Base-by-base conservation (phyloP, 164 flowering plant species). In the Stephania japonica region DNA sequence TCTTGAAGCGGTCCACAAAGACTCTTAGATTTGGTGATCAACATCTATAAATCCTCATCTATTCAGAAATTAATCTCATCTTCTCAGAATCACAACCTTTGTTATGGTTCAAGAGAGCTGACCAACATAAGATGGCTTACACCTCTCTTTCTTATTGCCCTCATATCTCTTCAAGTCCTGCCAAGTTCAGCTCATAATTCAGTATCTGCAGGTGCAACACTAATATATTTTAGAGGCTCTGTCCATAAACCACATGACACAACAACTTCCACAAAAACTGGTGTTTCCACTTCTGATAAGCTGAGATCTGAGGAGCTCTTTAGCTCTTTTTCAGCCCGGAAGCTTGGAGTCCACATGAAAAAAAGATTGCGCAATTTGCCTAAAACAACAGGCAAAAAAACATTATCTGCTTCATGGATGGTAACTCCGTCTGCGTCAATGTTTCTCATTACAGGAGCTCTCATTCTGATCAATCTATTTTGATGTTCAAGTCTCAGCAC, bases 141-240 rank as follows among this genome's bases (percentile, higher is more conserved):
- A 23, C 43, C 74, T 43, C 32, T 42, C n/a, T 42, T 12, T 56
- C 62, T 56, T 56, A 32, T 72, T 10, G 42, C 63, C 74, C 18
- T 72, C 62, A 16, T 72, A 13, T 63, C 44, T 14, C 11, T 63
- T 63, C 73, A 71, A 71, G 19, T 71, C 73, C 32, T 59, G 61
- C 32, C 49, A 21, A 71, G 65, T 42, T 41, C 53, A 61, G 73
- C 65, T 62, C 44, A 56, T 62, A 47, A 61, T 23, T 19, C 23
- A 13, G 44, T 18, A 13, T 70, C 32, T 61, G 72, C n/a, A n/a
- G n/a, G 23, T 59, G 44, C 65, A 26, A 13, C 24, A 32, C 32
- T 25, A 18, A n/a, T 12, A 70, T 65, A 56, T 56, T 13, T 59
- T 42, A 42, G 42, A 38, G 67, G 6, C 42, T 2, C 23, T 38